These are phyloP conservation scores for Jamesozyma spencerorum DNA, from an alignment of 805 yeast genomes.

Conservation along the genomic window DNA sequence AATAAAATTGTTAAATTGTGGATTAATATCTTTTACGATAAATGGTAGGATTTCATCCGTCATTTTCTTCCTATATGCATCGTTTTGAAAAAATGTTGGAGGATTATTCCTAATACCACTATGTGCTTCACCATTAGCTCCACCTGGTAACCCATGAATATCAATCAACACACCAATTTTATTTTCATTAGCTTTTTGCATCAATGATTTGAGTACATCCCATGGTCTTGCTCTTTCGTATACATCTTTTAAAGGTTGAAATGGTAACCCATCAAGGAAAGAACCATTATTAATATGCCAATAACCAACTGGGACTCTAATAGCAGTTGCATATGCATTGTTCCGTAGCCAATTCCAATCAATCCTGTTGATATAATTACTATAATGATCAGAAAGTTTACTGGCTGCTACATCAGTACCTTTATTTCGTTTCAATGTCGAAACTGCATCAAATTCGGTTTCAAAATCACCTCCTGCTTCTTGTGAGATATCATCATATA, in stretches of 20 bases:
- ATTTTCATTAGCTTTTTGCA: constrained; percentile 50
- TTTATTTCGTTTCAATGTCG: constrained; percentile 35
- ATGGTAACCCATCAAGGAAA: constrained; percentile 50
- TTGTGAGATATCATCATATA: constrained; percentile 52
- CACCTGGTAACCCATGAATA: constrained; percentile 84
- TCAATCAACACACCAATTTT: constrained; percentile 74
- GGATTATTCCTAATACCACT: constrained; percentile 49
- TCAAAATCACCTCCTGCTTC: constrained; percentile 50
- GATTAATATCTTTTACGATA: constrained; percentile 50
- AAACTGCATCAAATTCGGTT: constrained; percentile 69
- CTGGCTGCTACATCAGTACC: constrained; percentile 48
- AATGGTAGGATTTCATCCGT: constrained; percentile 47
- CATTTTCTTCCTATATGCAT: constrained; percentile 31
- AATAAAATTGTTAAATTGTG: constrained; percentile 52
- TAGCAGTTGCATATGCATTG: constrained; percentile 58
- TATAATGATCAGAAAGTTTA: constrained; percentile 59
- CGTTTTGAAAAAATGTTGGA: constrained; percentile 34
- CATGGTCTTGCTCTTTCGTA: constrained; percentile 59
- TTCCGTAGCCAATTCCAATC: constrained; percentile 74
- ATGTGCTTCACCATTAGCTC: constrained; percentile 82
- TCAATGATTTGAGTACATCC: constrained; percentile 46
- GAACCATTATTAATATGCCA: constrained; percentile 71
- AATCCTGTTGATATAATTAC: constrained; percentile 44
- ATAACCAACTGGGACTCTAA: constrained; percentile 85
- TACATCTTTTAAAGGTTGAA: constrained; percentile 43